A percentile compares a stretch with the other conserved stretches of the same genome.
Conservation (phyloP, 2,329 filamentous ascomycete species). For the Colletotrichum acutatum region DNA sequence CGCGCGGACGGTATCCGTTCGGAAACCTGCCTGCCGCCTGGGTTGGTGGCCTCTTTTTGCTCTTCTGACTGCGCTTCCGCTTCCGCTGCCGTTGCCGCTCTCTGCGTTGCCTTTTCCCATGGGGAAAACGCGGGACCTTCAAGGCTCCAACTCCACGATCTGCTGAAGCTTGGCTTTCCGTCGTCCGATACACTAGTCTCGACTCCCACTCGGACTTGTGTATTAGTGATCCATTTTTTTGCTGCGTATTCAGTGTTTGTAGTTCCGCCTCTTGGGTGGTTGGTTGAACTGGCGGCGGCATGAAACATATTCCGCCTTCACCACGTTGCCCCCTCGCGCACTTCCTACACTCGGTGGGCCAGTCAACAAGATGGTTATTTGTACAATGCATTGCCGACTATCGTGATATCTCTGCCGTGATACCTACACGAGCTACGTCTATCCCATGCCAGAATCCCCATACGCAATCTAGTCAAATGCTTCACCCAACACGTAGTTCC, state of each 20-base stretch:
- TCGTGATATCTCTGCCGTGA: background rate
- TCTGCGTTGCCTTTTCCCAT: slow-evolving; percentile 17
- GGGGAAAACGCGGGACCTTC: slow-evolving; percentile 13
- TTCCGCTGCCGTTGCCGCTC: background rate
- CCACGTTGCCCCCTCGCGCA: no score
- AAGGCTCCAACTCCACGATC: slow-evolving; percentile 25
- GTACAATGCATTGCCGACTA: background rate
- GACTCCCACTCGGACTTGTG: background rate
- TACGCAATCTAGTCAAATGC: background rate
- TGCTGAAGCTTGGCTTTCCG: slow-evolving; percentile 23
- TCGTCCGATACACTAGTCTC: slow-evolving; percentile 17
- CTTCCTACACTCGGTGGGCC: background rate
- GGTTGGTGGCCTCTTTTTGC: background rate
- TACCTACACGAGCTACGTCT: background rate
- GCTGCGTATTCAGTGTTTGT: background rate
- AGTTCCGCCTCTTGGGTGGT: background rate
- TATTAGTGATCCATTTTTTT: slow-evolving; percentile 9
- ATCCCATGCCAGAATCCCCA: background rate
- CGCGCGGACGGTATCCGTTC: slow-evolving; percentile 11
- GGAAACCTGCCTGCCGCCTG: no score
- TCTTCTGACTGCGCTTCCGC: background rate
- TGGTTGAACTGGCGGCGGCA: background rate
- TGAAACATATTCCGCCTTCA: background rate
- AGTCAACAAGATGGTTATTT: background rate
- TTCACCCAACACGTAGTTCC: background rate